Conservation (phyloP, 2,329 filamentous ascomycete genomes). For the Zasmidium angulare region DNA sequence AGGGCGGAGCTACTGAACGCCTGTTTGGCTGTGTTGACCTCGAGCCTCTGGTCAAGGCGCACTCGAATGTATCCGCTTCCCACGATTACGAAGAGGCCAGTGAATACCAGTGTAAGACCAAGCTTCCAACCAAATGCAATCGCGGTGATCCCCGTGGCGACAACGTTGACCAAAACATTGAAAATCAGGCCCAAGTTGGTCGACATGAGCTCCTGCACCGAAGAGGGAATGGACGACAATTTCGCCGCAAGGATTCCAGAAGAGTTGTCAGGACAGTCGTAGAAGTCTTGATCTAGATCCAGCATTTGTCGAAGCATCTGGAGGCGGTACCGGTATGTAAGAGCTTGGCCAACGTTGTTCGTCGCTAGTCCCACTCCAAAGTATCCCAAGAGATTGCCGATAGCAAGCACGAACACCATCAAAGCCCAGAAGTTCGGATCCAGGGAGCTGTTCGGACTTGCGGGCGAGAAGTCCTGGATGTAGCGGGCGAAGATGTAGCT, state of each 20-base stretch:
- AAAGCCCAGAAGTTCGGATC: constrained; percentile 53
- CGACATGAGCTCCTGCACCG: constrained; percentile 51
- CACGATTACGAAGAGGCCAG: constrained; percentile 32
- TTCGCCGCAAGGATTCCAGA: constrained; percentile 47
- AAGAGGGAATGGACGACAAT: constrained; percentile 49
- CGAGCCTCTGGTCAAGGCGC: constrained; percentile 32
- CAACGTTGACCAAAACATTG: constrained; percentile 30
- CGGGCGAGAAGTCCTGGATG: constrained; percentile 47
- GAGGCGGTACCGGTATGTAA: constrained; percentile 34
- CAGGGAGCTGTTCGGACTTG: constrained; percentile 35
- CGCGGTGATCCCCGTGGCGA: constrained; percentile 27
- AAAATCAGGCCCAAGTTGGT: constrained; percentile 41
- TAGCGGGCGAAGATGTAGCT: constrained; percentile 52
- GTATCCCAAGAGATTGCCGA: constrained; percentile 48
- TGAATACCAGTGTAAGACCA: constrained; percentile 31
- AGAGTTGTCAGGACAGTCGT: constrained; percentile 47
- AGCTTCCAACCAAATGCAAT: constrained; percentile 37
- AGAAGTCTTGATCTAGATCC: constrained; percentile 30
- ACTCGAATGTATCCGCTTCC: constrained; percentile 33
- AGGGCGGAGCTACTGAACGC: constrained; percentile 32
- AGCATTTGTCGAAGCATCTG: constrained; percentile 32
- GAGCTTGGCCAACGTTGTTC: constrained; percentile 46
- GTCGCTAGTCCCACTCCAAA: constrained; percentile 44
- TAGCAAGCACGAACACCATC: constrained; percentile 56
- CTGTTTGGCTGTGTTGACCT: constrained; percentile 24